Conservation (phyloP, 2,329 filamentous ascomycete species). For the Huntiella abstrusa region DNA sequence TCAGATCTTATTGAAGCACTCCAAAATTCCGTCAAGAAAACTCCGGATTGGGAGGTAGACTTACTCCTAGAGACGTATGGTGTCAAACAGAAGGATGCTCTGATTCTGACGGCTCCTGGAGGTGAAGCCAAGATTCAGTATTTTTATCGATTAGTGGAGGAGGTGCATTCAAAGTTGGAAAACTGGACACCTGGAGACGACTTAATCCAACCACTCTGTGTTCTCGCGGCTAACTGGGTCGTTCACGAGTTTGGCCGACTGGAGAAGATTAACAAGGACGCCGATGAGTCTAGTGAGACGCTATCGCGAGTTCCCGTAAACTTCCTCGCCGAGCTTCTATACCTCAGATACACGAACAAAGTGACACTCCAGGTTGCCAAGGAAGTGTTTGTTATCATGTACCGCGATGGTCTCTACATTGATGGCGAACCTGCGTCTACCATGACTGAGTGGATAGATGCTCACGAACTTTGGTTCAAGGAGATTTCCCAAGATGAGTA, state of each 20-base stretch:
- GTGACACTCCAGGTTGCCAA: conserved; percentile 40
- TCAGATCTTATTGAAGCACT: conserved; percentile 49
- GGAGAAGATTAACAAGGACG: conserved; percentile 28
- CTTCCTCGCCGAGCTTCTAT: conserved; percentile 32
- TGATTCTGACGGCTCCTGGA: conserved; percentile 59
- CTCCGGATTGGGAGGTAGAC: conserved; percentile 53
- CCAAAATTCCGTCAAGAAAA: conserved; percentile 40
- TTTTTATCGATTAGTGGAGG: conserved; percentile 48
- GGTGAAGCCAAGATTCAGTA: conserved; percentile 66
- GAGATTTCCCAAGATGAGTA: conserved; percentile 32
- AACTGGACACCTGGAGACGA: conserved; percentile 7
- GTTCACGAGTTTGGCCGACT: conserved; percentile 58
- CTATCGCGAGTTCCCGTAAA: conserved; percentile 27
- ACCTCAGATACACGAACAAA: conserved; percentile 26
- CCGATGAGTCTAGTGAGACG: conserved; percentile 18
- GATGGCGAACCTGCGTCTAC: conserved; percentile 26
- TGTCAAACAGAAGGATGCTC: conserved; percentile 64
- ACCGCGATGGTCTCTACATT: conserved; percentile 1
- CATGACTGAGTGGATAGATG: conserved; percentile 31
- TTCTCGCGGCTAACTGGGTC: conserved; percentile 44
- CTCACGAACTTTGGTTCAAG: conserved; percentile 33
- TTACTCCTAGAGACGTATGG: conserved; percentile 44
- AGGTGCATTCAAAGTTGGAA: conserved; percentile 19
- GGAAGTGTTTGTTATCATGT: conserved; percentile 23
- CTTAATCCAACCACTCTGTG: conserved; percentile 21